A percentile compares a stretch with the other conserved stretches of the same genome.
These are phyloP conservation scores for Cercospora sp. DNA, from an alignment of 2,329 filamentous ascomycete genomes.

Conservation along the genomic window DNA sequence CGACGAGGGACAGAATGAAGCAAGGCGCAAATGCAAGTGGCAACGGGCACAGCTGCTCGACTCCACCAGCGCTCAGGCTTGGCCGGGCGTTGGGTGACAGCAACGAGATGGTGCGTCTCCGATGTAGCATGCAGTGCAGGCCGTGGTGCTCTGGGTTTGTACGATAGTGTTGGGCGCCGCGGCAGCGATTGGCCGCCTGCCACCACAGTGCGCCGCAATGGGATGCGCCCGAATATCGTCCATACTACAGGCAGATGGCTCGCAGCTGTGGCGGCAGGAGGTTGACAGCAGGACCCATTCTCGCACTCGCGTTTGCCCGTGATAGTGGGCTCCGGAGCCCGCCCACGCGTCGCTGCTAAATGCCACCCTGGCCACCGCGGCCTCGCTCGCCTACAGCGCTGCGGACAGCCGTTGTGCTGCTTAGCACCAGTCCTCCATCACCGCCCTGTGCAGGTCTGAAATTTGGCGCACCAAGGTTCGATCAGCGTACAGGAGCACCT, in stretches of 20 bases:
- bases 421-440: not conserved
- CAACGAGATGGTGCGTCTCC: slow-evolving; percentile 17
- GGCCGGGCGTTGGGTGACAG: slow-evolving; percentile 17
- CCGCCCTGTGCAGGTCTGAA: not conserved
- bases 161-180: not conserved
- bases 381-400: not conserved
- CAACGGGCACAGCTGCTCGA: not conserved
- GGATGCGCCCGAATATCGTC: slow-evolving; percentile 4
- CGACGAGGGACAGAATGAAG: not conserved
- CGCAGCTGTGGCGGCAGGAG: not conserved
- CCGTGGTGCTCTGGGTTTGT: slow-evolving; percentile 8
- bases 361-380: not conserved
- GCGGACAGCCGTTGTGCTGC: not conserved
- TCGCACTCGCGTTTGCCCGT: not conserved
- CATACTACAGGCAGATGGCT: slow-evolving; percentile 5
- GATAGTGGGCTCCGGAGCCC: not conserved
- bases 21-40: slow-evolving; percentile 18
- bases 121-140: slow-evolving; percentile 2
- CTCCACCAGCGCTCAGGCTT: not conserved
- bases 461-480: not conserved
- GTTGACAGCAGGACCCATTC: slow-evolving; percentile 1
- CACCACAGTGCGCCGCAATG: slow-evolving; percentile 2
- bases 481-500: not conserved
- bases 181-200: slow-evolving; percentile 4
- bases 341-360: not conserved